Conservation (phyloP, 2,329 filamentous ascomycete species). For the Apiospora aurea region DNA sequence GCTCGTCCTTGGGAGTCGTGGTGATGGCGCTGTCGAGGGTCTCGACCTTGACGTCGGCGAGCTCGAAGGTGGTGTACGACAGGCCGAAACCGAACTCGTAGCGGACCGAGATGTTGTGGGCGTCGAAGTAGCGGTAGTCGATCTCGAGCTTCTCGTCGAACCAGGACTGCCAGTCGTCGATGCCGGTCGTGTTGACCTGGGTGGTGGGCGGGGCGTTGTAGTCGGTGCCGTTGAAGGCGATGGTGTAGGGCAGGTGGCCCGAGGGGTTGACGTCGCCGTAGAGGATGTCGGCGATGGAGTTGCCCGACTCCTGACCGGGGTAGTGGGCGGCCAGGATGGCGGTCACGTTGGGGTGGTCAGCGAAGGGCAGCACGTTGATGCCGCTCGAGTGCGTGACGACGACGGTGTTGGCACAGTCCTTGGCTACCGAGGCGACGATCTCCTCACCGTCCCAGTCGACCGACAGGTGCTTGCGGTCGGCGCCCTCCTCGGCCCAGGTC, state of each 20-base stretch:
- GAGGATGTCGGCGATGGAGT: conserved; percentile 66
- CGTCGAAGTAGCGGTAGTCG: conserved; percentile 72
- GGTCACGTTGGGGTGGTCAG: conserved; percentile 65
- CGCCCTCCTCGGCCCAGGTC: conserved; percentile 71
- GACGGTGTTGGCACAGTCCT: conserved; percentile 57
- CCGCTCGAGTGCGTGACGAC: conserved; percentile 67
- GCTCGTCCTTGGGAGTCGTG: conserved; percentile 20
- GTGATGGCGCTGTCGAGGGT: conserved; percentile 15
- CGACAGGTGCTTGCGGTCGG: conserved; percentile 60
- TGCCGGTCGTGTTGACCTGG: conserved; percentile 44
- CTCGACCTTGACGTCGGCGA: conserved; percentile 39
- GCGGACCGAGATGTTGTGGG: conserved; percentile 62
- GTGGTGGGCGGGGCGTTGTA: conserved; percentile 52
- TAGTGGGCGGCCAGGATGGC: conserved; percentile 68
- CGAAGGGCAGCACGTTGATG: conserved; percentile 62
- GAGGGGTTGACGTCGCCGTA: conserved; percentile 67
- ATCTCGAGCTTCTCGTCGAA: conserved; percentile 72
- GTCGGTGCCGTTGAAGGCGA: conserved; percentile 62
- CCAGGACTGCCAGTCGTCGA: conserved; percentile 51
- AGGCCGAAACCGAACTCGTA: conserved; percentile 72
- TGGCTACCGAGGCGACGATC: conserved; percentile 57
- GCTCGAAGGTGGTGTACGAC: conserved; percentile 65
- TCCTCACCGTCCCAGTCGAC: conserved; percentile 70
- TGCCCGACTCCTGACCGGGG: conserved; percentile 67
- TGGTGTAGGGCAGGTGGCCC: conserved; percentile 72